Conservation (phyloP, 2,329 filamentous ascomycete species). For the Coniochaeta sp. region DNA sequence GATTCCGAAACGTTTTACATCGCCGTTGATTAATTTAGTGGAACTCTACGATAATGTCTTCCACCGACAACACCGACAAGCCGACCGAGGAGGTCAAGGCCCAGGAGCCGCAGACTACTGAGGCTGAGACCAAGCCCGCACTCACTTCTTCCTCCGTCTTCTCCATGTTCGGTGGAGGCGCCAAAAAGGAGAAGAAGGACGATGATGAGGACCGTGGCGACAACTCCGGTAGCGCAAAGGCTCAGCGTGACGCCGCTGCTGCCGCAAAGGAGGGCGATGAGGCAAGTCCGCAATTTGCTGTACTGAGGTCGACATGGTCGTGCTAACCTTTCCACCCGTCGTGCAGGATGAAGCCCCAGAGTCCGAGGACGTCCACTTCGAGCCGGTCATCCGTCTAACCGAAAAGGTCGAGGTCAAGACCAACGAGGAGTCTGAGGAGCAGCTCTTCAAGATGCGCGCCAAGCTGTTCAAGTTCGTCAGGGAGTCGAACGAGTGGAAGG, state of each 20-base stretch:
- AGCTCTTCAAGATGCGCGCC: slow-evolving; percentile 98
- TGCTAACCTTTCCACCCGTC: slow-evolving; percentile 7
- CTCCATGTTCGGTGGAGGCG: slow-evolving; percentile 97
- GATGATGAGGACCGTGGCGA: slow-evolving; percentile 74
- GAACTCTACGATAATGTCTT: slow-evolving; percentile 19
- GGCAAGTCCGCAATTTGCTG: slow-evolving; percentile 28
- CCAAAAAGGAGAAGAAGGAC: slow-evolving; percentile 93
- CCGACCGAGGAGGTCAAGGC: slow-evolving; percentile 22
- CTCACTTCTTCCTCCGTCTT: slow-evolving; percentile 63
- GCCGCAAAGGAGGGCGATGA: slow-evolving; percentile 48
- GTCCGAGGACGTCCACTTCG: slow-evolving; percentile 91
- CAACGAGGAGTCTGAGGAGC: slow-evolving; percentile 96
- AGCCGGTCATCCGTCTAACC: slow-evolving; percentile 91
- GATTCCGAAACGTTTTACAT: neutral
- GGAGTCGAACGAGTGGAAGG: slow-evolving; percentile 94
- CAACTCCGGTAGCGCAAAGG: slow-evolving; percentile 82
- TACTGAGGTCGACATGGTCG: neutral
- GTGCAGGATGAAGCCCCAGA: slow-evolving; percentile 68
- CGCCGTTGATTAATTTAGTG: neutral
- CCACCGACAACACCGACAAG: slow-evolving; percentile 25
- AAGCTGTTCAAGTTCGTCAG: slow-evolving; percentile 99
- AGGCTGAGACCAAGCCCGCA: slow-evolving; percentile 20
- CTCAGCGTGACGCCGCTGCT: slow-evolving; percentile 50
- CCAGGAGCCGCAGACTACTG: slow-evolving; percentile 8
- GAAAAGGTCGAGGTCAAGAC: slow-evolving; percentile 97